Evolutionary conservation across 2,329 filamentous ascomycete genomes (phyloP).

Genomic region (Colletotrichum musicola): DNA sequence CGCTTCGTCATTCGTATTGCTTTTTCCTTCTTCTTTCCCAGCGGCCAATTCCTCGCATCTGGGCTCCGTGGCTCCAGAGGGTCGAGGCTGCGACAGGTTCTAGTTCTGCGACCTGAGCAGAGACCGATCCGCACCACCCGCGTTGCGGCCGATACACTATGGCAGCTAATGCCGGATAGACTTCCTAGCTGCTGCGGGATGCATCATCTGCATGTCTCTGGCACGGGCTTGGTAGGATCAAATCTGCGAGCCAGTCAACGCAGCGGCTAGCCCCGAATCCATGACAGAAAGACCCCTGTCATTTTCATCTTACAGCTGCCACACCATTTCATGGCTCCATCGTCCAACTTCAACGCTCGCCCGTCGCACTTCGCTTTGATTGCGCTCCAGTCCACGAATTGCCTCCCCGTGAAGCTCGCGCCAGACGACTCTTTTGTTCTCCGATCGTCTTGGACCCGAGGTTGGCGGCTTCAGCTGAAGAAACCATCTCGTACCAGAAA

Average conservation of each 20-base stretch:
- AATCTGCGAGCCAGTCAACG: constrained; percentile 38
- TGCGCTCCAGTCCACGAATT: constrained; percentile 7
- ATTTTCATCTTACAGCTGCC: constrained; percentile 34
- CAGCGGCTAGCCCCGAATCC: constrained; percentile 38
- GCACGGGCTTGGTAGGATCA: constrained; percentile 29
- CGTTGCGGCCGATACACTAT: constrained; percentile 39
- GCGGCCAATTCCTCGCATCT: constrained; percentile 23
- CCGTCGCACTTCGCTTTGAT: constrained; percentile 6
- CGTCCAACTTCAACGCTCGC: constrained; percentile 25
- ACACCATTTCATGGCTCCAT: constrained; percentile 36
- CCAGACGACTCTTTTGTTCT: not conserved
- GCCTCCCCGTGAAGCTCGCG: not conserved
- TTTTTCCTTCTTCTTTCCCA: constrained; percentile 23
- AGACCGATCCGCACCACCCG: constrained; percentile 37
- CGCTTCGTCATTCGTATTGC: constrained; percentile 36
- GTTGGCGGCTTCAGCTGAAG: constrained; percentile 30
- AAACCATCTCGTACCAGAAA: constrained; percentile 29
- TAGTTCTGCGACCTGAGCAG: constrained; percentile 31
- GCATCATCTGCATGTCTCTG: constrained; percentile 39
- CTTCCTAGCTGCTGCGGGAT: constrained; percentile 40
- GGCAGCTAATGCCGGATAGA: constrained; percentile 40
- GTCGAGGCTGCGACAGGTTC: constrained; percentile 35
- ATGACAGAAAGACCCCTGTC: constrained; percentile 36
- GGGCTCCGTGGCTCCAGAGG: not conserved
- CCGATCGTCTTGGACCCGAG: constrained; percentile 6